Evolutionary conservation across 495 filamentous ascomycete genomes (phyloP), one percentile per base, ranked within the genome.

Genomic region (Trichoderma gamsii): DNA sequence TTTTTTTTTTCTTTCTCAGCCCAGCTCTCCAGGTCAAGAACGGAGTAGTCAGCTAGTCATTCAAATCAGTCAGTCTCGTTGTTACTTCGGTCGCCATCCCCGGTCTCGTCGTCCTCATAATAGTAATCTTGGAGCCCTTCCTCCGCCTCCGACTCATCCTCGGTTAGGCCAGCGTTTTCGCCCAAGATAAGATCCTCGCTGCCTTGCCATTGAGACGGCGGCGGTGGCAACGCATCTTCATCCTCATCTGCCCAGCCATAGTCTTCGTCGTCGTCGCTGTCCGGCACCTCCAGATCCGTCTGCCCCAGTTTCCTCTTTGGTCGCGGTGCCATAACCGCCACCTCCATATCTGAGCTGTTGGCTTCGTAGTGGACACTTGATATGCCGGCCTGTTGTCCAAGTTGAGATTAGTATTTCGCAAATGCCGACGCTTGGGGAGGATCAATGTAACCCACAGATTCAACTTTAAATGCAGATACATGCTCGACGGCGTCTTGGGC

Each of bases 201-300:
- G 35, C 81, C 81, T 71, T 84, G 81, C 81, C 80, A 83, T 69
- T 83, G 81, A 12, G 80, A 80, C 21, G 80, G 80, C 76, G 79
- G 79, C 1, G 70, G 74, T 15, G 81, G 80, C 67, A 81, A 71
- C 35, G 75, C 74, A n/a, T 73, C 74, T 44, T 83, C 79, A 49
- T 83, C 79, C 9, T 81, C 79, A n/a, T 79, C 76, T 18, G 77
- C 74, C 81, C 81, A 83, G 9, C 81, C 82, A 69, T 83, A 83
- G 52, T 83, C 81, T 44, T 84, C 82, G 41, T 78, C 80, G 64
- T 64, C 67, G 13, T 83, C 79, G 72, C 82, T 84, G 66, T 84
- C 81, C 1, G 81, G 74, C 65, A 83, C 74, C 69, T 85, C 82
- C 46, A 81, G 76, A 46, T 73, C 71, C 35, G 80, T 78, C 51